Conservation (phyloP, 164 flowering plant genomes). For the Macadamia tetraphylla region DNA sequence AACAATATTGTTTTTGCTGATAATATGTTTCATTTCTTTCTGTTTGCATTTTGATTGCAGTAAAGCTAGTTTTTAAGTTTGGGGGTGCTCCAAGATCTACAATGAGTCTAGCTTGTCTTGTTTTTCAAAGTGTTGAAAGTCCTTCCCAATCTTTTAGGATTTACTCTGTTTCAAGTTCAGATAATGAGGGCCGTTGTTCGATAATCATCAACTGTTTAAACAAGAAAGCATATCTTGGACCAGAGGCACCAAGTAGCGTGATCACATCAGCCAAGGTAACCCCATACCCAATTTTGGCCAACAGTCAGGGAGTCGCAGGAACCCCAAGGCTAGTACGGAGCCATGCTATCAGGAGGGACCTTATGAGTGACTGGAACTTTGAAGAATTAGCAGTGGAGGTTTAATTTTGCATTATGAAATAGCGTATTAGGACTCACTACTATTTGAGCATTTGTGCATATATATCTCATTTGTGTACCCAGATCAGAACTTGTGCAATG, state of each 20-base stretch:
- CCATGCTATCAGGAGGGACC: slow-evolving; percentile 82
- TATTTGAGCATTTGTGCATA: slow-evolving; percentile 16
- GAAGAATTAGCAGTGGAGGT: slow-evolving; percentile 52
- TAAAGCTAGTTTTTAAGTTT: background rate
- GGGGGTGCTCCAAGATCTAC: slow-evolving; percentile 8
- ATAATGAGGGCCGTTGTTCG: slow-evolving; percentile 74
- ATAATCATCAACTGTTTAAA: slow-evolving; percentile 56
- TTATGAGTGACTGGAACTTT: slow-evolving; percentile 88
- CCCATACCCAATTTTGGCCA: slow-evolving; percentile 54
- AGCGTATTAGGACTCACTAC: too few species aligned
- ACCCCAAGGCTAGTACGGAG: slow-evolving; percentile 73
- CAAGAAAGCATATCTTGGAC: slow-evolving; percentile 32
- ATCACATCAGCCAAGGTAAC: slow-evolving; percentile 69
- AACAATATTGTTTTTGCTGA: too few species aligned
- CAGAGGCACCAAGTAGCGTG: slow-evolving; percentile 20
- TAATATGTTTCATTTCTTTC: too few species aligned
- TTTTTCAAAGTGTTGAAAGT: slow-evolving; percentile 75
- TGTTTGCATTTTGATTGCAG: slow-evolving; percentile 1
- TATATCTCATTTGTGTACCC: background rate
- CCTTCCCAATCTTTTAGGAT: slow-evolving; percentile 92
- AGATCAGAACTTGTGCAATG: background rate
- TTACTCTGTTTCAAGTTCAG: slow-evolving; percentile 81
- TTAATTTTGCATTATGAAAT: slow-evolving; percentile 12
- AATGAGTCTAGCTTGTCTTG: slow-evolving; percentile 90
- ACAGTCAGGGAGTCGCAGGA: slow-evolving; percentile 33